Percentiles rank a stretch among this genome's conserved stretches.
phyloP scores from a whole-genome alignment of 495 filamentous ascomycete species.

The Xylaria palmicola region DNA sequence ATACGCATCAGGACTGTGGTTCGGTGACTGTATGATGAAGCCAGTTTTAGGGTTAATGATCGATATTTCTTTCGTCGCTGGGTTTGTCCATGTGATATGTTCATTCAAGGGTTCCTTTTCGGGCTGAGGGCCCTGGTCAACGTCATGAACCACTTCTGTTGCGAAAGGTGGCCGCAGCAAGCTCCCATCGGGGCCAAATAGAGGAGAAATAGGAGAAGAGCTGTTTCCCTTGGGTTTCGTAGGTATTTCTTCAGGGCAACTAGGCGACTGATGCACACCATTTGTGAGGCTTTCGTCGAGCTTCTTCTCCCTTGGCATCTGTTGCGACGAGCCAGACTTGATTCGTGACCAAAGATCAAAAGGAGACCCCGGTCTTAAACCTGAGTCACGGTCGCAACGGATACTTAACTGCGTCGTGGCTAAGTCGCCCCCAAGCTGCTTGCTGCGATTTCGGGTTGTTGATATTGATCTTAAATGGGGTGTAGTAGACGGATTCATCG shows the following conservation, averaged over 20 bases:
- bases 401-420: slow-evolving; percentile 32
- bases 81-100: slow-evolving; percentile 66
- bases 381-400: slow-evolving; percentile 18
- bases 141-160: neutral
- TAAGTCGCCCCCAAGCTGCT: slow-evolving; percentile 20
- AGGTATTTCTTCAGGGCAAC: neutral
- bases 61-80: slow-evolving; percentile 57
- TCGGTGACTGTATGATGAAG: slow-evolving; percentile 39
- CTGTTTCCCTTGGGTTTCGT: neutral
- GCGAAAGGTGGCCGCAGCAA: slow-evolving; percentile 8
- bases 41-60: slow-evolving; percentile 64
- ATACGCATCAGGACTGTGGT: neutral
- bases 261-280: neutral
- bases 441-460: neutral
- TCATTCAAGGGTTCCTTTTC: slow-evolving; percentile 22
- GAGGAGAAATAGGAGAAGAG: neutral
- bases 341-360: slow-evolving; percentile 68
- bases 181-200: slow-evolving; percentile 4
- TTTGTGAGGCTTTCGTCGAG: neutral
- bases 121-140: neutral
- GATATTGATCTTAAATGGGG: slow-evolving; percentile 1
- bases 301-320: neutral
- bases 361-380: slow-evolving; percentile 31
- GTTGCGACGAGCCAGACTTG: slow-evolving; percentile 54
- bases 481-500: neutral